Conservation (phyloP, 495 filamentous ascomycete genomes). For the Jackrogersella multiformis region DNA sequence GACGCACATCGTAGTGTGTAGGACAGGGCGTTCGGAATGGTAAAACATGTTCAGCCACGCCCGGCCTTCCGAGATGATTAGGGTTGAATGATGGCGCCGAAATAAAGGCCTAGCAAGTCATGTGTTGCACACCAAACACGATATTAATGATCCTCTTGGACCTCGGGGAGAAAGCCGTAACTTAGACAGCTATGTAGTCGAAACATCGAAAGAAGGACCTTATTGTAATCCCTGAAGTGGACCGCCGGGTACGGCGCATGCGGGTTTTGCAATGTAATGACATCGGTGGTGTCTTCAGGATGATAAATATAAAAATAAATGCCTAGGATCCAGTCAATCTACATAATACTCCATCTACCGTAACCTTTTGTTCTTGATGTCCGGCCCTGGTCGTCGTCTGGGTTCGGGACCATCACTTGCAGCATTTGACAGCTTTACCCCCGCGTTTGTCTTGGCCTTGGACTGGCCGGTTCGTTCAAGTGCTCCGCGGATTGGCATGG, state of each 20-base stretch:
- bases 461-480: constrained; percentile 26
- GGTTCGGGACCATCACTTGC: constrained; percentile 43
- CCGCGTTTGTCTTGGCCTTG: constrained; percentile 32
- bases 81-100: constrained; percentile 13
- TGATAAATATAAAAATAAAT: constrained; percentile 38
- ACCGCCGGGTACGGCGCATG: constrained; percentile 9
- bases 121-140: constrained; percentile 17
- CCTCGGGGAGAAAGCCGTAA: constrained; percentile 5
- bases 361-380: constrained; percentile 21
- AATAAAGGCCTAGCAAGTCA: neutral
- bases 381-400: constrained; percentile 28
- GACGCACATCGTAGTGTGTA: constrained; percentile 23
- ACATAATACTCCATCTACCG: constrained; percentile 29
- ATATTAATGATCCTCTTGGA: constrained; percentile 11
- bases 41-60: constrained; percentile 28
- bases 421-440: constrained; percentile 42
- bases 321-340: constrained; percentile 15
- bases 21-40: constrained; percentile 12
- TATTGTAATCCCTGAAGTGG: constrained; percentile 12
- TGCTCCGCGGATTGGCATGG: constrained; percentile 30
- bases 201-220: constrained; percentile 4
- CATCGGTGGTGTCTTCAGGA: constrained; percentile 23
- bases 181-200: neutral
- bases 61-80: constrained; percentile 19
- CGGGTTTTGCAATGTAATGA: constrained; percentile 13